These are phyloP conservation scores for Obelidium mucronatum DNA, from an alignment of 192 early-diverging fungal genomes.

Conservation along the genomic window DNA sequence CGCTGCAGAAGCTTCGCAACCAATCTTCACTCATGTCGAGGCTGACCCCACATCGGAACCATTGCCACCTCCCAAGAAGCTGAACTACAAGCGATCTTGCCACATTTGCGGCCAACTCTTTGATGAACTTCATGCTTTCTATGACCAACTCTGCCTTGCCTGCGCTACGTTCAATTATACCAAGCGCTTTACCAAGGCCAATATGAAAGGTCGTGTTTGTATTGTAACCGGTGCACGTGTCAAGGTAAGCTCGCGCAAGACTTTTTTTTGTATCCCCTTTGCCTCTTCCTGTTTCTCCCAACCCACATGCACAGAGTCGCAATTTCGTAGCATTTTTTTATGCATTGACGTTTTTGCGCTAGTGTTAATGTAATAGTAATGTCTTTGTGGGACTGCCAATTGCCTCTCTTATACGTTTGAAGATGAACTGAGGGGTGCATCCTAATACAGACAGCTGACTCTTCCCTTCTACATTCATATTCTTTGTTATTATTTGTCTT, in stretches of 20 bases:
- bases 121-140: constrained; percentile 55
- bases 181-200: constrained; percentile 52
- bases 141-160: constrained; percentile 59
- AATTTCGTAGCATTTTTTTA: constrained; percentile 34
- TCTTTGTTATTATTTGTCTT: background rate
- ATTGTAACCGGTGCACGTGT: constrained; percentile 65
- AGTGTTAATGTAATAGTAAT: constrained; percentile 42
- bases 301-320: constrained; percentile 45
- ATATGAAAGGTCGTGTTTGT: constrained; percentile 59
- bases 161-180: constrained; percentile 60
- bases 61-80: constrained; percentile 27
- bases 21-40: constrained; percentile 28
- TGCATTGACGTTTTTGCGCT: constrained; percentile 42
- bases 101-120: constrained; percentile 56
- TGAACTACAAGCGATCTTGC: constrained; percentile 56
- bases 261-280: background rate
- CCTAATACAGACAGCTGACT: constrained; percentile 30
- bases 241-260: constrained; percentile 44
- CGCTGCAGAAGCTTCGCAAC: background rate
- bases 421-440: constrained; percentile 23
- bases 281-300: background rate
- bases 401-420: constrained; percentile 9
- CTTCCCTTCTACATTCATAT: background rate
- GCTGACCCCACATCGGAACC: constrained; percentile 1
- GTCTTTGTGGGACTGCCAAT: constrained; percentile 28